phyloP scores from a whole-genome alignment of 805 yeast genomes.

The Scheffersomyces coipomensis region DNA sequence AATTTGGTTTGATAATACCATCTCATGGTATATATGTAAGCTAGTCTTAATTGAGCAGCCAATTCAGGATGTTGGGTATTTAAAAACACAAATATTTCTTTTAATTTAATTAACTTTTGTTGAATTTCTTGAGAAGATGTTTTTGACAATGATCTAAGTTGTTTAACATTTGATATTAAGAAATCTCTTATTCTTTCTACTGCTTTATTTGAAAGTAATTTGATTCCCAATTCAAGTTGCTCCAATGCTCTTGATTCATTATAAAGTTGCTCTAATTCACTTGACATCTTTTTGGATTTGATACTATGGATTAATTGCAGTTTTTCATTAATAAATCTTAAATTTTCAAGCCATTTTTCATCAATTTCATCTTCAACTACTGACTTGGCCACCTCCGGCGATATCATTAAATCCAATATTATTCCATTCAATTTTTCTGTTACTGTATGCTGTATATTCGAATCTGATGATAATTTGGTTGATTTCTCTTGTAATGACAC shows the following conservation, averaged over 20 bases:
- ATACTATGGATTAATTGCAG: constrained; percentile 44
- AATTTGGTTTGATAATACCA: constrained; percentile 90
- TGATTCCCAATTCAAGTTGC: constrained; percentile 37
- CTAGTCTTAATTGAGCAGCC: constrained; percentile 71
- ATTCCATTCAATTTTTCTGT: constrained; percentile 62
- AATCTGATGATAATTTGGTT: constrained; percentile 24
- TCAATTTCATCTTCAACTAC: constrained; percentile 58
- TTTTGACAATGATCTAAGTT: constrained; percentile 53
- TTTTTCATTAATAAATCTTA: constrained; percentile 58
- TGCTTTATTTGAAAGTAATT: constrained; percentile 56
- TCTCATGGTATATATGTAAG: constrained; percentile 83
- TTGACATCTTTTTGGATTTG: neutral
- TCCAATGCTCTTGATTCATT: constrained; percentile 17
- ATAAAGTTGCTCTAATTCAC: constrained; percentile 1
- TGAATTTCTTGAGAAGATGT: constrained; percentile 76
- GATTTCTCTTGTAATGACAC: constrained; percentile 33
- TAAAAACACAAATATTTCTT: constrained; percentile 61
- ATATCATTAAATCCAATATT: constrained; percentile 71
- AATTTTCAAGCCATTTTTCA: constrained; percentile 64
- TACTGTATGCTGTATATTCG: constrained; percentile 22
- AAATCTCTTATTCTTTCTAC: constrained; percentile 75
- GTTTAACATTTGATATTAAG: constrained; percentile 62
- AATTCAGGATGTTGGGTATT: constrained; percentile 53
- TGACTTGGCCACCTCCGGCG: constrained; percentile 65
- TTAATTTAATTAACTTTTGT: constrained; percentile 57